phyloP scores from a whole-genome alignment of 225 moss, liverwort and hornwort genomes.

The Physcomitrium patens region DNA sequence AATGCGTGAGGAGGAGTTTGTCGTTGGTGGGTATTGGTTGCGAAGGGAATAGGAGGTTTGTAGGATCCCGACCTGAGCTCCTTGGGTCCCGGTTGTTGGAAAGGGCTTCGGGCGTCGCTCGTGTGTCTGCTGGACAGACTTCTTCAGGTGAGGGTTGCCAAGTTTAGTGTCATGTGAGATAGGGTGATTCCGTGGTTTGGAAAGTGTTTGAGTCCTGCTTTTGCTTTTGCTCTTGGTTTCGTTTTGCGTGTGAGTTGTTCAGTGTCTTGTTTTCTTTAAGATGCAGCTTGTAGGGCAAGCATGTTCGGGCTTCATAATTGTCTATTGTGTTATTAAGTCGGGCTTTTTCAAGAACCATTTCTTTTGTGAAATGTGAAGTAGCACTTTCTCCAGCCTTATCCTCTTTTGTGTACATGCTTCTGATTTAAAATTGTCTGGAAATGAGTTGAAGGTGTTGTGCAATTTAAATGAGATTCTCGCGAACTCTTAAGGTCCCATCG shows the following conservation, averaged over 20 bases:
- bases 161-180: not conserved
- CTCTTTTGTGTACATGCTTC: not conserved
- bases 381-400: not conserved
- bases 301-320: not conserved
- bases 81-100: not conserved
- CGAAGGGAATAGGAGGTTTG: too few species aligned
- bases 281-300: not conserved
- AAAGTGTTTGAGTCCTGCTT: not conserved
- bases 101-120: not conserved
- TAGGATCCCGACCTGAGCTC: too few species aligned
- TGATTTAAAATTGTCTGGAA: not conserved
- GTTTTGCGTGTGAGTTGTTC: not conserved
- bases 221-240: not conserved
- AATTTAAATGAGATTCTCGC: too few species aligned
- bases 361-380: not conserved
- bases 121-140: not conserved
- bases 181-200: not conserved
- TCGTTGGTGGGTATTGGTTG: too few species aligned
- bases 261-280: not conserved
- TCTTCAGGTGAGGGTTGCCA: slow-evolving; percentile 22
- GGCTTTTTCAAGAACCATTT: not conserved
- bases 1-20: too few species aligned
- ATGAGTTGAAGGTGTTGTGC: not conserved
- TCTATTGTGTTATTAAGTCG: not conserved
- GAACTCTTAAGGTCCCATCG: too few species aligned